These are phyloP conservation scores for Apophysomyces trapeziformis DNA, from an alignment of 371 early-diverging fungal genomes.

Conservation along the genomic window DNA sequence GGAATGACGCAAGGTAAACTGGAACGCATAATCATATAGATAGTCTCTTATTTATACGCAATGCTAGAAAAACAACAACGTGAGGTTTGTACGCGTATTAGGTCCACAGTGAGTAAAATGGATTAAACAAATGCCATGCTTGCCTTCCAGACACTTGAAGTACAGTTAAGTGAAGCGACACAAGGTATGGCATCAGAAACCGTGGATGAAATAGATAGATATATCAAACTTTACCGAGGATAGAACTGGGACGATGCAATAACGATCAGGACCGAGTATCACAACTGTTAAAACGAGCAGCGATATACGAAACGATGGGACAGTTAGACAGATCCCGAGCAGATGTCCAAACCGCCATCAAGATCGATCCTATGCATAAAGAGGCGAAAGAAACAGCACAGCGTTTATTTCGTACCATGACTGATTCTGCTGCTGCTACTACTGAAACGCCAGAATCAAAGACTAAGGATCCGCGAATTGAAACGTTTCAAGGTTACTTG, in stretches of 20 bases:
- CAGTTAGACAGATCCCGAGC: slow-evolving; percentile 36
- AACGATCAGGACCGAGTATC: slow-evolving; percentile 25
- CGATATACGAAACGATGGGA: slow-evolving; percentile 30
- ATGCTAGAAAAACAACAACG: background rate
- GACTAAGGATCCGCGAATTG: slow-evolving; percentile 15
- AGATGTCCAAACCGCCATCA: slow-evolving; percentile 45
- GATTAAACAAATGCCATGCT: background rate
- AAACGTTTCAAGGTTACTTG: slow-evolving; percentile 27
- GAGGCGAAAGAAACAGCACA: slow-evolving; percentile 36
- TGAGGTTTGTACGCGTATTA: slow-evolving; percentile 1
- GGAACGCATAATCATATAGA: background rate
- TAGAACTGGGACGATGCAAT: slow-evolving; percentile 20
- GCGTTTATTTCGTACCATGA: slow-evolving; percentile 9
- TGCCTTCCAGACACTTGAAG: slow-evolving; percentile 12
- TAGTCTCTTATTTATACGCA: background rate
- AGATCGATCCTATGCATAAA: slow-evolving; percentile 36
- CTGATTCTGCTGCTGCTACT: background rate
- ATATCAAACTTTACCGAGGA: background rate
- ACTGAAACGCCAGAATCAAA: background rate
- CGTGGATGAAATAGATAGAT: background rate
- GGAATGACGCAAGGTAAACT: slow-evolving; percentile 15
- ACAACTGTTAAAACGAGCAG: slow-evolving; percentile 41
- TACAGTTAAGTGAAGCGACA: slow-evolving; percentile 7
- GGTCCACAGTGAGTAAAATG: background rate
- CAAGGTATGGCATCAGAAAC: slow-evolving; percentile 6